Evolutionary conservation across 2,329 filamentous ascomycete genomes (phyloP), one percentile per base, ranked within the genome.

Genomic region (Parasarocladium wereldwijsianum): DNA sequence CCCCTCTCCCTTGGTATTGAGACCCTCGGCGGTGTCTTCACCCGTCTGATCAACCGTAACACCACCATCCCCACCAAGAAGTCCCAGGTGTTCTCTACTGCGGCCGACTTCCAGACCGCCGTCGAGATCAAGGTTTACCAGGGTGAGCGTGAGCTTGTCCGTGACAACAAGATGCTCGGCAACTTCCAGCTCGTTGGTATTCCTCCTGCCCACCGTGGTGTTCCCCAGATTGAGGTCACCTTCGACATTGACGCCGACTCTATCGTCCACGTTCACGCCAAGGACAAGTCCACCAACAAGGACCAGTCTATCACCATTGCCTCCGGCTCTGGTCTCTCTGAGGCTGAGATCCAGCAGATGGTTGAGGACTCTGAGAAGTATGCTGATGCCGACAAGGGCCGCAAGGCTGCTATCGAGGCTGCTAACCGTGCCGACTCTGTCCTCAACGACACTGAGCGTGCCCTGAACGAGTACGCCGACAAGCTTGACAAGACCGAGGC

Each of bases 111-210:
- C 81, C 87, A 96, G 70, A 93, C 83, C 39, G 87, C 86, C 44
- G 87, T 96, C 51, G 86, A 94, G 70, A 96, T 96, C 70, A 94
- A 96, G 81, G 87, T 96, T 40, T 96, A 76, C 80, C 86, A 96
- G 76, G 87, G 87, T 70, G 87, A 96, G 74, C 87, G 87, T 82
- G 86, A 94, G 69, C 84, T 94, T 40, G 86, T 94, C 57, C 79
- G 77, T 54, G 87, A 96, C 66, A 96, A 96, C 80, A 96, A 96
- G 73, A 66, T 96, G 36, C 75, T 96, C 35, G 87, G 87, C 38
- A 96, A 96, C 80, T 96, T 96, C 82, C 86, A 96, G 72, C 80
- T 96, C 44, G 85, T 93, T 47, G 87, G 87, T 41, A 94, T 96
- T 38, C 87, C 87, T 34, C 87, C 87, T 45, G 87, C 87, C 33